phyloP scores from a whole-genome alignment of 768 basidiomycete genomes.

The Boletus fagicola region DNA sequence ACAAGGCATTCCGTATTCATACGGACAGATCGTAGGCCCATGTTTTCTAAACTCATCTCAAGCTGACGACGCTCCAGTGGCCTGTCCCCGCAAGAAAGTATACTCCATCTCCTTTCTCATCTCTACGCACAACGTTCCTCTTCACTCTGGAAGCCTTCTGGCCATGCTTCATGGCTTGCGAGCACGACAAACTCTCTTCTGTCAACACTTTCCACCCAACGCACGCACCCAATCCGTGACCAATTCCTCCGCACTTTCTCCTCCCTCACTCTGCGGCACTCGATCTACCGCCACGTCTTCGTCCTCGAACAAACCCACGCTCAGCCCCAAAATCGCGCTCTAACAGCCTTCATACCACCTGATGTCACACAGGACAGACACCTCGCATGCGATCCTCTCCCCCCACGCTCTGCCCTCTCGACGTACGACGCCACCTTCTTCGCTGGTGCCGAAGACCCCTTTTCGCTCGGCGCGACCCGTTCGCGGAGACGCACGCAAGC shows the following conservation, averaged over 20 bases:
- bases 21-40: constrained; percentile 59
- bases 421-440: constrained; percentile 79
- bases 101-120: constrained; percentile 79
- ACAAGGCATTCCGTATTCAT: constrained; percentile 66
- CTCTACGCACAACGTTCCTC: constrained; percentile 81
- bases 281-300: constrained; percentile 72
- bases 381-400: constrained; percentile 83
- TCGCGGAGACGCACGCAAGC: constrained; percentile 41
- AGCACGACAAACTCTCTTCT: constrained; percentile 44
- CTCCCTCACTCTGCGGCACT: constrained; percentile 41
- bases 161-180: constrained; percentile 64
- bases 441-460: constrained; percentile 53
- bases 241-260: constrained; percentile 40
- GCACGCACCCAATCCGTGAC: constrained; percentile 30
- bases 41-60: background rate
- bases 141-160: constrained; percentile 78
- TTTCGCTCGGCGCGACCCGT: constrained; percentile 28
- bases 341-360: constrained; percentile 72
- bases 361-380: constrained; percentile 50
- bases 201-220: constrained; percentile 33
- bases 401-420: constrained; percentile 60
- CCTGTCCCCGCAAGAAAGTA: constrained; percentile 39
- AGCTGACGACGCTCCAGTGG: constrained; percentile 29
- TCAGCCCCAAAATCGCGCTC: constrained; percentile 37
- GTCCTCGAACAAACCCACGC: constrained; percentile 63